These are phyloP conservation scores for Euphrasia arctica DNA, from an alignment of 305 asterid genomes.

Conservation along the genomic window DNA sequence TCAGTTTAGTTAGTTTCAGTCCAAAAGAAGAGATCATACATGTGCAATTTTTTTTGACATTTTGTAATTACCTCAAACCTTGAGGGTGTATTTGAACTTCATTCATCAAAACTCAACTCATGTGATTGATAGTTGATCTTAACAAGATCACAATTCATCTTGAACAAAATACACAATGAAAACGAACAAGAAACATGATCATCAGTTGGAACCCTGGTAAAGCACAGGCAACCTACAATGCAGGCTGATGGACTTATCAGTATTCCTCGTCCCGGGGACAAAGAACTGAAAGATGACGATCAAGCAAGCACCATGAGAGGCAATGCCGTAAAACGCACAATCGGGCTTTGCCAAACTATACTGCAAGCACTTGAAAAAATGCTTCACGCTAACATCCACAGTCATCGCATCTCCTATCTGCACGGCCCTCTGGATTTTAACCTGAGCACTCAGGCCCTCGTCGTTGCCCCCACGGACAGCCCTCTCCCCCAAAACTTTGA, in stretches of 20 bases:
- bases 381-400: conserved; percentile 84
- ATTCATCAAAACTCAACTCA: too few species aligned
- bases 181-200: not conserved
- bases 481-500: conserved; percentile 67
- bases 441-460: conserved; percentile 49
- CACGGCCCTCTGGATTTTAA: conserved; percentile 54
- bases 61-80: too few species aligned
- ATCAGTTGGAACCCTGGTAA: conserved; percentile 75
- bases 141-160: too few species aligned
- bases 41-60: too few species aligned
- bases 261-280: conserved; percentile 72
- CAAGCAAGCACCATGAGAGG: conserved; percentile 63
- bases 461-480: conserved; percentile 46
- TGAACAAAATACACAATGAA: too few species aligned
- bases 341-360: conserved; percentile 79
- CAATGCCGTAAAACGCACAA: conserved; percentile 79
- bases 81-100: too few species aligned
- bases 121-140: too few species aligned
- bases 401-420: conserved; percentile 75
- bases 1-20: too few species aligned
- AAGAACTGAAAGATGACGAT: conserved; percentile 89
- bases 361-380: conserved; percentile 79
- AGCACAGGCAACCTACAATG: conserved; percentile 93
- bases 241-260: conserved; percentile 76
- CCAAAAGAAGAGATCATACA: too few species aligned